These are phyloP conservation scores for Camelina neglecta DNA, from an alignment of 345 rosid genomes.

Conservation along the genomic window DNA sequence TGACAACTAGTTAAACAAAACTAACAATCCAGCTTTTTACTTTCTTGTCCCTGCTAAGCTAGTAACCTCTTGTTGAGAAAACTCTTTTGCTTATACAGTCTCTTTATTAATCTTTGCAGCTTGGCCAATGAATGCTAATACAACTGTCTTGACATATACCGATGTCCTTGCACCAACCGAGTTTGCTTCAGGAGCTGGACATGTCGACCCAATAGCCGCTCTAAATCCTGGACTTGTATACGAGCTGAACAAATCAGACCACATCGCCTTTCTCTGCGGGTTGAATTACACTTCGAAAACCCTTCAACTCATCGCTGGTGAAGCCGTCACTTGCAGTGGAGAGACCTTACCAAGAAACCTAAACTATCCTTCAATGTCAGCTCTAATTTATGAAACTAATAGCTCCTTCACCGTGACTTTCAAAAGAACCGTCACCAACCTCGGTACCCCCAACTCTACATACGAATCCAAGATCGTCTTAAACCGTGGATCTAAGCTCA, in stretches of 20 bases:
- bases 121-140: conserved; percentile 44
- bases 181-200: conserved; percentile 69
- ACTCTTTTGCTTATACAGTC: neutral
- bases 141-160: neutral
- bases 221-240: conserved; percentile 51
- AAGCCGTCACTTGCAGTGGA: conserved; percentile 42
- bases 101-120: conserved; percentile 37
- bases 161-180: conserved; percentile 23
- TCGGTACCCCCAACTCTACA: conserved; percentile 48
- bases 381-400: neutral
- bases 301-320: conserved; percentile 43
- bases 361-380: conserved; percentile 60
- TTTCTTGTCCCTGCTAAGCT: conserved; percentile 1
- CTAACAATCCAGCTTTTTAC: neutral
- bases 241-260: conserved; percentile 44
- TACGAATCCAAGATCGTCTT: conserved; percentile 40
- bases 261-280: conserved; percentile 53
- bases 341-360: conserved; percentile 43
- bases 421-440: conserved; percentile 61
- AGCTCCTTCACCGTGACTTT: conserved; percentile 36
- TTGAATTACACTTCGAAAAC: conserved; percentile 31
- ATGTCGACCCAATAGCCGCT: conserved; percentile 56
- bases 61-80: neutral
- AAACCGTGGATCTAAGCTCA: neutral
- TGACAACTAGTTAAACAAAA: conserved; percentile 60